Evolutionary conservation across 257 asterid genomes (phyloP), one percentile per base, ranked within the genome.

Genomic region (Knoxia roxburghii): DNA sequence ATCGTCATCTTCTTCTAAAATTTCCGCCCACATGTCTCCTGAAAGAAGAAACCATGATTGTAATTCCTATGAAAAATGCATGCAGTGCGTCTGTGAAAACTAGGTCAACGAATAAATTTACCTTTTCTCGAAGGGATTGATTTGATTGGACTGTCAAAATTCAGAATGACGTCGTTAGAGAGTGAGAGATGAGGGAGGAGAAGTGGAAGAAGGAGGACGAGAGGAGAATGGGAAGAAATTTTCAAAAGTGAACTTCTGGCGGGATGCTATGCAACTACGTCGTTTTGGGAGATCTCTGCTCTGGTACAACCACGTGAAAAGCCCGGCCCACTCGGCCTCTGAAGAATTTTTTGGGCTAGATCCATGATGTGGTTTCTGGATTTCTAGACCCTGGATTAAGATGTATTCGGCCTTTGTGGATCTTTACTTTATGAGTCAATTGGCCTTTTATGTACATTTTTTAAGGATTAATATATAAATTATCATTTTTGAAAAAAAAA

Each of bases 21-120:
- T 75, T 65, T 83, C 81, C 26, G 80, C 78, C 97, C 95, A 91
- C 45, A 81, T 69, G 75, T 83, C 86, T 66, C 37, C 90, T 79
- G 41, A 9, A 37, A 37, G 9, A 37, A 37, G 41, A 37, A 10
- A 10, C 6, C 15, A 5, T 9, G 51, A 46, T 46, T 9, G 51
- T 13, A 46, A 9, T 18, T 20, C n/a, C n/a, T n/a, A n/a, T n/a
- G n/a, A n/a, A n/a, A n/a, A n/a, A n/a, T n/a, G n/a, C n/a, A n/a
- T n/a, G n/a, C n/a, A 29, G 43, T 65, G 52, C 21, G 20, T 23
- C 40, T 11, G 29, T 41, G 41, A 0, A 29, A 67, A 37, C 54
- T 61, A 65, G 67, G 48, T 61, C 45, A 43, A 4, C 33, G 35
- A n/a, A 26, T 57, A n/a, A 37, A 5, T 17, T 41, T 29, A 56